These are phyloP conservation scores for Boletellus sp. DNA, from an alignment of 768 basidiomycete genomes.

Conservation along the genomic window DNA sequence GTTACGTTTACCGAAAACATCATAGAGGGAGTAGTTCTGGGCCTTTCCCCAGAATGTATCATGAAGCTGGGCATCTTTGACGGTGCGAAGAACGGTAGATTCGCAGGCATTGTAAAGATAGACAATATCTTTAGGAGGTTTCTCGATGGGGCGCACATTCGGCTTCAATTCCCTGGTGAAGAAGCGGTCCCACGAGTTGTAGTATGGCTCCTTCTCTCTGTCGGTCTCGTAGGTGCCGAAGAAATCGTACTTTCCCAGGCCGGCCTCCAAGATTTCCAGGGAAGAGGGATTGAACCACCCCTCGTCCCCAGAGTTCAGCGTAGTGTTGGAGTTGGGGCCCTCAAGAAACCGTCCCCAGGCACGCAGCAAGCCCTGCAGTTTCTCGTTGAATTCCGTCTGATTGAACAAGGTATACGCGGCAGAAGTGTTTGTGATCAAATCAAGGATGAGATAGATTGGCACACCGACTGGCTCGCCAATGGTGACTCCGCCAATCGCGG, in stretches of 20 bases:
- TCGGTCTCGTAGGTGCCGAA: background rate
- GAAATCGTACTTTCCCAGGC: too few species aligned
- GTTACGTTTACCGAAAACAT: conserved; percentile 42
- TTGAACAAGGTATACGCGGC: background rate
- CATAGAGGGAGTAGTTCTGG: conserved; percentile 51
- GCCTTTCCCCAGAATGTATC: conserved; percentile 60
- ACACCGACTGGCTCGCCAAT: background rate
- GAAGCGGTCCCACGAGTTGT: conserved; percentile 47
- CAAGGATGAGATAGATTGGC: background rate
- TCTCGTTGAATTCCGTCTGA: background rate
- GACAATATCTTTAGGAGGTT: background rate
- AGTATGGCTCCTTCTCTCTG: background rate
- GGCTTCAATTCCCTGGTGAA: conserved; percentile 42
- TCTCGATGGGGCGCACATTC: conserved; percentile 36
- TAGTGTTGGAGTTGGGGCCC: background rate
- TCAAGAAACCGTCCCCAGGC: background rate
- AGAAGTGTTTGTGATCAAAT: background rate
- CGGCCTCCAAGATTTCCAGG: too few species aligned
- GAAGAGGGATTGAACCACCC: too few species aligned
- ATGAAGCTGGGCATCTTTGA: conserved; percentile 33
- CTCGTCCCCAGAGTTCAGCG: conserved; percentile 26
- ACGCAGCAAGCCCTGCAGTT: background rate
- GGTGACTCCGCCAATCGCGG: background rate
- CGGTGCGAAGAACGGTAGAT: conserved; percentile 37
- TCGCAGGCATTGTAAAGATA: conserved; percentile 49